Percentiles rank a stretch among this genome's conserved stretches.
phyloP scores from a whole-genome alignment of 768 basidiomycete genomes.

The Leccinum ochraceum region DNA sequence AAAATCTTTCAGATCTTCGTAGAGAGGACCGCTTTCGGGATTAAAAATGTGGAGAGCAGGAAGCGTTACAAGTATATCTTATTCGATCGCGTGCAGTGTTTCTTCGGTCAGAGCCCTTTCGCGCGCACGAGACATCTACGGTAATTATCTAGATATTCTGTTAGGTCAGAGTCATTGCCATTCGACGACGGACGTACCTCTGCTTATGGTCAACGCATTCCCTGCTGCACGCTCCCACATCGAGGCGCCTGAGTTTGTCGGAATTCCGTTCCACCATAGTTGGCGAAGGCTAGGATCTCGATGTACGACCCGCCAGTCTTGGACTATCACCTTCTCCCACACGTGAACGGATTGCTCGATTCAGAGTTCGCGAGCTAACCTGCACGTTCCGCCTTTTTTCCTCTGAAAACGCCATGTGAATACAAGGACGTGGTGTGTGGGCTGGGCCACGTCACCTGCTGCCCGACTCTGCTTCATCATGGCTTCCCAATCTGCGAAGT shows the following conservation, averaged over 20 bases:
- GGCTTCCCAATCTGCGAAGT: slow-evolving; percentile 80
- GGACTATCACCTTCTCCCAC: slow-evolving; percentile 80
- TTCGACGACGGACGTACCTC: slow-evolving; percentile 49
- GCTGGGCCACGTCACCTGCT: slow-evolving; percentile 50
- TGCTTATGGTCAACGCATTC: slow-evolving; percentile 77
- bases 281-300: slow-evolving; percentile 63
- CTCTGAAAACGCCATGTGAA: slow-evolving; percentile 42
- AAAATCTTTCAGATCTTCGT: slow-evolving; percentile 81
- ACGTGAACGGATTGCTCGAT: slow-evolving; percentile 68
- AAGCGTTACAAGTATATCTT: slow-evolving; percentile 73
- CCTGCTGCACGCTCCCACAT: slow-evolving; percentile 90
- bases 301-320: slow-evolving; percentile 79
- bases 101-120: slow-evolving; percentile 61
- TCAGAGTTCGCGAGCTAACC: slow-evolving; percentile 60
- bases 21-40: slow-evolving; percentile 73
- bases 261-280: slow-evolving; percentile 90
- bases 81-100: slow-evolving; percentile 64
- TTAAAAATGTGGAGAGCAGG: slow-evolving; percentile 82
- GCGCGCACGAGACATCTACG: slow-evolving; percentile 72
- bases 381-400: slow-evolving; percentile 73
- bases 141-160: slow-evolving; percentile 34
- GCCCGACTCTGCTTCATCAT: slow-evolving; percentile 85
- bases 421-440: neutral
- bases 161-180: neutral
- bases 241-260: slow-evolving; percentile 72